Conservation (phyloP, 225 moss, liverwort and hornwort genomes). For the Antitrichia curtipendula region DNA sequence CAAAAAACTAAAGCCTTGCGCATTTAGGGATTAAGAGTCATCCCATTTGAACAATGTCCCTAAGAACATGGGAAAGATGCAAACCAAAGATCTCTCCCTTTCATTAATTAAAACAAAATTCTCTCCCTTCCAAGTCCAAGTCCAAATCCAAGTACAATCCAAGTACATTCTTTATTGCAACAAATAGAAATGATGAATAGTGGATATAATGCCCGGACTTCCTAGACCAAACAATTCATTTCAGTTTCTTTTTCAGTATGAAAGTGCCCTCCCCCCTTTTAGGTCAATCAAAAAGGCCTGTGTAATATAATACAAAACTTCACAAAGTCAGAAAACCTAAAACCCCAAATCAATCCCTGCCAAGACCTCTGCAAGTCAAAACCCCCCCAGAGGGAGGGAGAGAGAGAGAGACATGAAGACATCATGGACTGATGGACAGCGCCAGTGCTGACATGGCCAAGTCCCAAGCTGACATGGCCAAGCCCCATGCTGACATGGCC, state of each 20-base stretch:
- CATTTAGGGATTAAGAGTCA: too few relatives aligned
- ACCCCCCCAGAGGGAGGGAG: neutral
- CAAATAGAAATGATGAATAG: neutral
- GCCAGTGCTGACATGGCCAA: neutral
- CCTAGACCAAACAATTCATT: neutral
- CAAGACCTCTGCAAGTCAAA: neutral
- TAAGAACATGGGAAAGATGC: rapidly evolving
- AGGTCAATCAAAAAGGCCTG: neutral
- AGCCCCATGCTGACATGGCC: neutral
- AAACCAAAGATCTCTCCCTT: neutral
- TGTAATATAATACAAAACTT: neutral
- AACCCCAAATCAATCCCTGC: neutral
- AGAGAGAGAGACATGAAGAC: neutral
- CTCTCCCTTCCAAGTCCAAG: neutral
- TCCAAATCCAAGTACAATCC: neutral
- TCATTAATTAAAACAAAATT: neutral
- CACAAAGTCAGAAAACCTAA: neutral
- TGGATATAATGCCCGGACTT: neutral
- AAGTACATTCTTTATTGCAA: neutral
- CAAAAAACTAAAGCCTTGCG: too few relatives aligned
- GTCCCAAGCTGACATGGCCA: neutral
- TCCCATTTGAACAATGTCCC: neutral
- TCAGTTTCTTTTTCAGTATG: neutral
- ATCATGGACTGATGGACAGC: neutral
- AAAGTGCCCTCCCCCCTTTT: neutral